phyloP scores from a whole-genome alignment of 1,139 yeast genomes.

The Saccharomyces hybrid region DNA sequence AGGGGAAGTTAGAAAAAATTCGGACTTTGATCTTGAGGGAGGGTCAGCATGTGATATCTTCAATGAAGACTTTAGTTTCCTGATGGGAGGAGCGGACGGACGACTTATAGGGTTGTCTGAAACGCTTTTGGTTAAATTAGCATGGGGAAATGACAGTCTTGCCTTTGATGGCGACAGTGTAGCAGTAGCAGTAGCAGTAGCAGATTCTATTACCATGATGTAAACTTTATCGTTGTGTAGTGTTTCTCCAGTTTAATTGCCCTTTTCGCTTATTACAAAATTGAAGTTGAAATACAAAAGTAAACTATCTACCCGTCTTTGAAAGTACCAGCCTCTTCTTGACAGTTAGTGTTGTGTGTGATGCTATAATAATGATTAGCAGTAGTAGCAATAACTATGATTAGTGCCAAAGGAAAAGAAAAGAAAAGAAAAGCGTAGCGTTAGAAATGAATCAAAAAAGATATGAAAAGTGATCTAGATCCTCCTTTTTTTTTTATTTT shows the following conservation, averaged over 20 bases:
- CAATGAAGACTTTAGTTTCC: background rate
- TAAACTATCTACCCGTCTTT: background rate
- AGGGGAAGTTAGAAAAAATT: background rate
- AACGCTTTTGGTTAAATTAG: background rate
- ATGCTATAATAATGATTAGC: background rate
- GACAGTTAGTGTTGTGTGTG: background rate
- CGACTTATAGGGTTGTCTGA: background rate
- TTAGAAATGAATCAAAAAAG: background rate
- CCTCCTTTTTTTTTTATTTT: background rate
- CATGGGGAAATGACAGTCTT: background rate
- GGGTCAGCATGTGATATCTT: background rate
- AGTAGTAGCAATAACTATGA: background rate
- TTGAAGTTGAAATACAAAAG: background rate
- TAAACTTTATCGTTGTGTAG: background rate
- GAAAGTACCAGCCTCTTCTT: background rate
- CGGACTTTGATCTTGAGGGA: background rate
- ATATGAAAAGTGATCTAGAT: background rate
- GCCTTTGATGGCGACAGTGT: background rate
- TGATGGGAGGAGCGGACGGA: background rate
- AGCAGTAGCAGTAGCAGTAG: background rate
- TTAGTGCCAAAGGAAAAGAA: background rate
- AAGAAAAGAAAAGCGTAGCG: background rate
- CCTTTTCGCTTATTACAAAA: background rate
- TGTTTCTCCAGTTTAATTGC: background rate
- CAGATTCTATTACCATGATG: background rate